Conservation (phyloP, 225 moss, liverwort and hornwort genomes). For the Takakia lepidozioides region DNA sequence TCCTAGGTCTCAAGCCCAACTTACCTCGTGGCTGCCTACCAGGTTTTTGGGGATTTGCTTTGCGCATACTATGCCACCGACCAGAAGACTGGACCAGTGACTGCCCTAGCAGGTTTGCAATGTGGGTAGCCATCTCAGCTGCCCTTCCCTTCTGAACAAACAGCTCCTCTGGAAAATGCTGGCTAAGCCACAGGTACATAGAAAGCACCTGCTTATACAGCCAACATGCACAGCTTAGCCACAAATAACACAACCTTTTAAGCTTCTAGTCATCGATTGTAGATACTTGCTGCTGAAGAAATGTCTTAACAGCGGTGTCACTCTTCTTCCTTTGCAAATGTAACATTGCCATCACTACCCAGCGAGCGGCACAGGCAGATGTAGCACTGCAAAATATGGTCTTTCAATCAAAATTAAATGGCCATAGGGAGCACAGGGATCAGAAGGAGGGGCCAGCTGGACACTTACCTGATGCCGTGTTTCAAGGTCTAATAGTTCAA, state of each 20-base stretch:
- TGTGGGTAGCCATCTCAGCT: slow-evolving; percentile 79
- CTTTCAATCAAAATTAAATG: no score
- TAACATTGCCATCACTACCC: no score
- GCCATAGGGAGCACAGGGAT: no score
- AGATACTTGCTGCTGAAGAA: no score
- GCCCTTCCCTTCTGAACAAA: slow-evolving; percentile 81
- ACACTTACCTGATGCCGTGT: slow-evolving; percentile 86
- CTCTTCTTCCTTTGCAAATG: no score
- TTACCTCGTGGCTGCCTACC: slow-evolving; percentile 21
- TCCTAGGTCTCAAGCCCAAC: slow-evolving; percentile 15
- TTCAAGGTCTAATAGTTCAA: slow-evolving; percentile 93
- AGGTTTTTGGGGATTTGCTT: slow-evolving; percentile 23
- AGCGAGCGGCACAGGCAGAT: no score
- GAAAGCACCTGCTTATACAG: slow-evolving; percentile 55
- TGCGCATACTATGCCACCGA: slow-evolving; percentile 67
- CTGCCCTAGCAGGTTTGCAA: slow-evolving; percentile 81
- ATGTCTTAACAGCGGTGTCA: no score
- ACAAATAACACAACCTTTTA: no score
- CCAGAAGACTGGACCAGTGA: slow-evolving; percentile 90
- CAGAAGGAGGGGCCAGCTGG: no score
- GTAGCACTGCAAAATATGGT: no score
- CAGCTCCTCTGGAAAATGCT: slow-evolving; percentile 83
- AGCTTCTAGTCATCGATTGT: no score
- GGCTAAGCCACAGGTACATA: slow-evolving; percentile 80
- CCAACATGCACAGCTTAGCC: no score